A percentile compares a stretch with the other conserved stretches of the same genome.
These are phyloP conservation scores for Talaromyces sp. DNA, from an alignment of 2,329 filamentous ascomycete genomes.

Conservation along the genomic window DNA sequence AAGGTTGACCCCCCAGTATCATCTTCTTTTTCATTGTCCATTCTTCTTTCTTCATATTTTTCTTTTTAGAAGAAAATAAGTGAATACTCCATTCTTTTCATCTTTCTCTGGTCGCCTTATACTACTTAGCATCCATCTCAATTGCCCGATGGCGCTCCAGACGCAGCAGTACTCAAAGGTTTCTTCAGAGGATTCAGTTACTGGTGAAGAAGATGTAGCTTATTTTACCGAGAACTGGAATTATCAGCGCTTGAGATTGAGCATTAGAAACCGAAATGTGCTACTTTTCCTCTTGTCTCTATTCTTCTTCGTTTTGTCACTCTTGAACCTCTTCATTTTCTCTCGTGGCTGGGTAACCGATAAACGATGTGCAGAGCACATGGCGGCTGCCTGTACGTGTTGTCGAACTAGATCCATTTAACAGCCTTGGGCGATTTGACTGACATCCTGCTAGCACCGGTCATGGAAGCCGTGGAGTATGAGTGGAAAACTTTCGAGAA, in stretches of 20 bases:
- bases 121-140: neutral
- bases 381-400: neutral
- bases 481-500: neutral
- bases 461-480: constrained; percentile 7
- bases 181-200: neutral
- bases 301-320: neutral
- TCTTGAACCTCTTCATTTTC: neutral
- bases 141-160: neutral
- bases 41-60: neutral
- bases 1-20: neutral
- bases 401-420: neutral
- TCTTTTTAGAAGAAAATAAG: neutral
- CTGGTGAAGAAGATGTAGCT: neutral
- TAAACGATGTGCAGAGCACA: neutral
- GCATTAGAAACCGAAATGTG: neutral
- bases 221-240: neutral
- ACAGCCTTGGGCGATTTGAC: neutral
- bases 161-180: neutral
- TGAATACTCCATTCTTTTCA: neutral
- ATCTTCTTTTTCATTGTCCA: too few relatives aligned
- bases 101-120: neutral
- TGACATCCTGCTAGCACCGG: neutral
- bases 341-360: neutral
- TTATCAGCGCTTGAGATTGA: neutral
- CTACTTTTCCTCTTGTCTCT: neutral